Evolutionary conservation across 2,329 filamentous ascomycete genomes (phyloP), one percentile per base, ranked within the genome.

Genomic region (Venturia asperata): DNA sequence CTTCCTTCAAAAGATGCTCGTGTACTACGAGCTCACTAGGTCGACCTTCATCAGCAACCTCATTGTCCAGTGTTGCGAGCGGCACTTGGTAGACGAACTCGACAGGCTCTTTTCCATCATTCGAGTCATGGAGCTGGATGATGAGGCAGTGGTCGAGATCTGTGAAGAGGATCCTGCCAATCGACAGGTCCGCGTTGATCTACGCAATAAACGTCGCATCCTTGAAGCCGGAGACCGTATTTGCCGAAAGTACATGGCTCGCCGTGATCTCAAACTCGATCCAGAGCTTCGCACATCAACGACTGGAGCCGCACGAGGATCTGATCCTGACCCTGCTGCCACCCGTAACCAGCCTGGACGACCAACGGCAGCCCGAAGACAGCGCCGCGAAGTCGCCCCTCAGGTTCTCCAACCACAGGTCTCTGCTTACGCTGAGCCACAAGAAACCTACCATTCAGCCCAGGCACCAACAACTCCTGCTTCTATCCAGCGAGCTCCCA

Each of bases 31-130:
- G 58, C 43, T 66, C 10, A 66, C 64, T 34, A 24, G 47, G 17
- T 39, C 47, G 27, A 63, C 64, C 37, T 67, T 67, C 64, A 49
- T 67, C 43, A 39, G 27, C 56, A 66, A 63, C 37, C 42, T 67
- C 58, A 67, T 64, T 9, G 60, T 62, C 42, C 65, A 67, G 55
- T 65, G 67, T 42, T 37, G 67, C 39, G 65, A 67, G 24, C 65
- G 65, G 24, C 65, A 67, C 34, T 58, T 67, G 15, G 62, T 66
- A 7, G 64, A 66, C 39, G 61, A 63, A 30, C 27, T 66, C 10
- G 64, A 66, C n/a, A 24, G 61, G 42, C 49, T 66, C 43, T 66
- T 66, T 37, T 42, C 45, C 15, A 47, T 62, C 43, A 58, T 37
- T 30, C 64, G 64, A 21, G 43, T 66, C 13, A 24, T 47, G 21